Evolutionary conservation across 805 yeast species (phyloP).

Genomic region (Saccharomycopsis lassenensis): DNA sequence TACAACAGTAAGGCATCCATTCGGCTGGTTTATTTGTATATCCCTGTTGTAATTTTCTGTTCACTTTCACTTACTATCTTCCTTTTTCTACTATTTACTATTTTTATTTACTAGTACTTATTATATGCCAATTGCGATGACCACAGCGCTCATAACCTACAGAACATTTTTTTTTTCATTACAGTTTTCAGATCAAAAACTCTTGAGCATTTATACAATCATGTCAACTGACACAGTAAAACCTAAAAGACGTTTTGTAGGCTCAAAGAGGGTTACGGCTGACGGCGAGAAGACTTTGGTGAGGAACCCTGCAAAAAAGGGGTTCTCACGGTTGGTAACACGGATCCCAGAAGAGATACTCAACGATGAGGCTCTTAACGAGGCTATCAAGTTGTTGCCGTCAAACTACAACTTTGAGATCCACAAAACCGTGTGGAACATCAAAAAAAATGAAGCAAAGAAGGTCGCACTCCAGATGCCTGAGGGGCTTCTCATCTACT

Average conservation of each 20-base stretch:
- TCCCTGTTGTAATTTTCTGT: too few species aligned
- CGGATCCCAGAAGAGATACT: slow-evolving; percentile 85
- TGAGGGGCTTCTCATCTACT: slow-evolving; percentile 83
- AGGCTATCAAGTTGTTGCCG: slow-evolving; percentile 73
- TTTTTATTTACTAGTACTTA: too few species aligned
- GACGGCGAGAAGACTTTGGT: slow-evolving; percentile 22
- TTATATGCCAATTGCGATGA: too few species aligned
- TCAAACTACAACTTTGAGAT: slow-evolving; percentile 91
- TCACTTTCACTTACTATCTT: too few species aligned
- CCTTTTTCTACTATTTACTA: too few species aligned
- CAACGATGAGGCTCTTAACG: slow-evolving; percentile 70
- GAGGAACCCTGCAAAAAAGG: slow-evolving; percentile 24
- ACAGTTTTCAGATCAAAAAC: too few species aligned
- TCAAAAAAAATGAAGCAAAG: slow-evolving; percentile 59
- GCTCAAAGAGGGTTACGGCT: slow-evolving; percentile 6
- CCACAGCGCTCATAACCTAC: too few species aligned
- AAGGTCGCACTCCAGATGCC: slow-evolving; percentile 96
- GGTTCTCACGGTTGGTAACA: slow-evolving; percentile 49
- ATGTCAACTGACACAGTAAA: too few species aligned
- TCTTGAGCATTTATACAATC: too few species aligned
- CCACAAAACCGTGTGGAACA: slow-evolving; percentile 93
- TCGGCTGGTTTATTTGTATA: too few species aligned
- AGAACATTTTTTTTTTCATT: too few species aligned
- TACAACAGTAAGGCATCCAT: too few species aligned
- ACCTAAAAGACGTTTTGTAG: slow-evolving; percentile 13